Evolutionary conservation across 2,329 filamentous ascomycete species (phyloP).

Genomic region (Aspergillus phoenicis): DNA sequence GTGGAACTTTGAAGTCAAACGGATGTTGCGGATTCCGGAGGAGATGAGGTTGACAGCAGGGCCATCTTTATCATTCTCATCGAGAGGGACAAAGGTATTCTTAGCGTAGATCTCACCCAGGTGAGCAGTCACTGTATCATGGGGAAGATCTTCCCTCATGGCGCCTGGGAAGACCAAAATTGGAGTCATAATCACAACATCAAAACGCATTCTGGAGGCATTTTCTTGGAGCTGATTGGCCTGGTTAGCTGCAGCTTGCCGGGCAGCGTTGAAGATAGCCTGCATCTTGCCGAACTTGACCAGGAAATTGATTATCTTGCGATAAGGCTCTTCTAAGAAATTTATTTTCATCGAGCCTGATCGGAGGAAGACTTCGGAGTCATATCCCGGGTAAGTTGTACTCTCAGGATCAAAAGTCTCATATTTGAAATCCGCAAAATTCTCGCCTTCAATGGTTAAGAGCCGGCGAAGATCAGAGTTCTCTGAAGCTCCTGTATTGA

Average conservation of each 20-base stretch:
- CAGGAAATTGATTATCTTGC: constrained; percentile 95
- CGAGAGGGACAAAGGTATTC: constrained; percentile 84
- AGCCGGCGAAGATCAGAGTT: constrained; percentile 81
- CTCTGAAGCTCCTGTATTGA: constrained; percentile 84
- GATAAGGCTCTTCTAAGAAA: constrained; percentile 94
- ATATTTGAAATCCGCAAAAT: constrained; percentile 95
- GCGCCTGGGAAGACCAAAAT: constrained; percentile 91
- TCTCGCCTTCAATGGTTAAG: constrained; percentile 91
- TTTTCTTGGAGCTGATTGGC: constrained; percentile 91
- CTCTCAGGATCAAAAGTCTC: constrained; percentile 85
- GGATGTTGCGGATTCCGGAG: constrained; percentile 88
- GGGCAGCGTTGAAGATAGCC: constrained; percentile 94
- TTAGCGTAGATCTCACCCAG: constrained; percentile 96
- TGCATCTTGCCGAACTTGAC: constrained; percentile 99
- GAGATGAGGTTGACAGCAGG: constrained; percentile 85
- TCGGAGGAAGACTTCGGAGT: constrained; percentile 85
- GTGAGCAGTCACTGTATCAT: constrained; percentile 88
- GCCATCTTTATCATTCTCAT: constrained; percentile 68
- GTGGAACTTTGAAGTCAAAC: constrained; percentile 85
- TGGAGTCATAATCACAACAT: constrained; percentile 89
- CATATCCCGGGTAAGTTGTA: constrained; percentile 86
- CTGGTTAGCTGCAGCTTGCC: constrained; percentile 90
- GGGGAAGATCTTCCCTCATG: constrained; percentile 68
- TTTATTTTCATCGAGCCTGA: constrained; percentile 96
- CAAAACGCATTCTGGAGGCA: constrained; percentile 88